Evolutionary conservation across 1,284 basidiomycete species (phyloP).

Genomic region (Malassezia restricta): DNA sequence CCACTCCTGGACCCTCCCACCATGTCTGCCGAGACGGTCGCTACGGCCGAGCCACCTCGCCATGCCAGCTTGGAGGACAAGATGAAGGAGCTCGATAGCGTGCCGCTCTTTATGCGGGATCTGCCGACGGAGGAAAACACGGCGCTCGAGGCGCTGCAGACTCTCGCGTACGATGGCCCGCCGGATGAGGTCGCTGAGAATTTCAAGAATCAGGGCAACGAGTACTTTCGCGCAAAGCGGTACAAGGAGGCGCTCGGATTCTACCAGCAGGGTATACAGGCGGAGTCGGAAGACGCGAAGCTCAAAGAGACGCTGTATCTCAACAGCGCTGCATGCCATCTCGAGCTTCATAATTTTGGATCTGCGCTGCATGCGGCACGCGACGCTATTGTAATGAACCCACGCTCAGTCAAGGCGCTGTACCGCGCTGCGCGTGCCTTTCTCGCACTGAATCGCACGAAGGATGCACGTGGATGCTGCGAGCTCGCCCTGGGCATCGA

Average conservation of each 20-base stretch:
- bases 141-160: slow-evolving; percentile 69
- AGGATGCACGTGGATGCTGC: slow-evolving; percentile 31
- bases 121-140: slow-evolving; percentile 51
- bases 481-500: slow-evolving; percentile 21
- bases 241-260: slow-evolving; percentile 77
- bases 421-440: slow-evolving; percentile 35
- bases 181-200: slow-evolving; percentile 82
- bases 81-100: slow-evolving; percentile 26
- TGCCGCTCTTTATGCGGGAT: slow-evolving; percentile 82
- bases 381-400: slow-evolving; percentile 53
- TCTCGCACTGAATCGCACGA: slow-evolving; percentile 21
- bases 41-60: neutral
- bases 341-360: slow-evolving; percentile 82
- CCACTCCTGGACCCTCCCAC: neutral
- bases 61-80: slow-evolving; percentile 13
- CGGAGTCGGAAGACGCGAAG: slow-evolving; percentile 57
- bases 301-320: slow-evolving; percentile 54
- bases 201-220: slow-evolving; percentile 90
- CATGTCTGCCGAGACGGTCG: neutral
- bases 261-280: slow-evolving; percentile 79
- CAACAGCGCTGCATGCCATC: slow-evolving; percentile 83
- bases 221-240: slow-evolving; percentile 75
- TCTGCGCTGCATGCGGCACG: slow-evolving; percentile 72
- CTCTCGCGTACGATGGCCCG: slow-evolving; percentile 73
- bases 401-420: slow-evolving; percentile 32